These are phyloP conservation scores for Dionaea muscipula DNA, from an alignment of 179 eudicot species.

Conservation along the genomic window DNA sequence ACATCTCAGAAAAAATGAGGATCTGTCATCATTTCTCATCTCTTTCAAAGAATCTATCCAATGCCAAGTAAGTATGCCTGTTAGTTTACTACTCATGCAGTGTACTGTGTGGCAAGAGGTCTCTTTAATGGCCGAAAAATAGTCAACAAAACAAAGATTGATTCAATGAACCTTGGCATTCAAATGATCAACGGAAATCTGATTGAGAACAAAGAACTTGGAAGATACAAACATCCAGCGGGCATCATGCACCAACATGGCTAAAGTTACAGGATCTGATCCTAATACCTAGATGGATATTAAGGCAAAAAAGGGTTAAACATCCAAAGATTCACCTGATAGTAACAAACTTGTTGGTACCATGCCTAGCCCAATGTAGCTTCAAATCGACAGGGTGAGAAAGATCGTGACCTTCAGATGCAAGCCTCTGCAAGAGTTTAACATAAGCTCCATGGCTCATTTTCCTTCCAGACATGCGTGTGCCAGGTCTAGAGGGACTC, in stretches of 20 bases:
- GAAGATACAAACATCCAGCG: slow-evolving; percentile 10
- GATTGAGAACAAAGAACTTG: not conserved
- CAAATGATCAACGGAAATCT: too few relatives aligned
- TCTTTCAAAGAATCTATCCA: too few relatives aligned
- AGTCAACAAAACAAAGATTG: too few relatives aligned
- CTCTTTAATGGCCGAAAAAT: too few relatives aligned
- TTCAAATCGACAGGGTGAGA: slow-evolving; percentile 45
- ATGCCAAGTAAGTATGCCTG: too few relatives aligned
- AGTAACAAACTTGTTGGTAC: slow-evolving; percentile 55
- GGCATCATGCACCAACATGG: slow-evolving; percentile 8
- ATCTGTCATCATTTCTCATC: too few relatives aligned
- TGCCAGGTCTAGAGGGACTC: slow-evolving; percentile 37
- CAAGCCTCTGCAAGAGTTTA: slow-evolving; percentile 41
- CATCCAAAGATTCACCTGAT: slow-evolving; percentile 24
- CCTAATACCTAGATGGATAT: slow-evolving; percentile 1
- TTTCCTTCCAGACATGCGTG: slow-evolving; percentile 46
- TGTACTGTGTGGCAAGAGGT: too few relatives aligned
- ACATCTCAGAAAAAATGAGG: too few relatives aligned
- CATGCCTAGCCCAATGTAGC: slow-evolving; percentile 63
- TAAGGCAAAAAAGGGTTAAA: not conserved
- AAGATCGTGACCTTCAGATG: slow-evolving; percentile 45
- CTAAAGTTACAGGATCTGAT: slow-evolving; percentile 10
- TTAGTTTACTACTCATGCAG: too few relatives aligned
- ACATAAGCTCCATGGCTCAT: slow-evolving; percentile 56
- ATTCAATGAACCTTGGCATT: too few relatives aligned